Evolutionary conservation across 2,329 filamentous ascomycete genomes (phyloP).

Genomic region (Fusarium stilboides): DNA sequence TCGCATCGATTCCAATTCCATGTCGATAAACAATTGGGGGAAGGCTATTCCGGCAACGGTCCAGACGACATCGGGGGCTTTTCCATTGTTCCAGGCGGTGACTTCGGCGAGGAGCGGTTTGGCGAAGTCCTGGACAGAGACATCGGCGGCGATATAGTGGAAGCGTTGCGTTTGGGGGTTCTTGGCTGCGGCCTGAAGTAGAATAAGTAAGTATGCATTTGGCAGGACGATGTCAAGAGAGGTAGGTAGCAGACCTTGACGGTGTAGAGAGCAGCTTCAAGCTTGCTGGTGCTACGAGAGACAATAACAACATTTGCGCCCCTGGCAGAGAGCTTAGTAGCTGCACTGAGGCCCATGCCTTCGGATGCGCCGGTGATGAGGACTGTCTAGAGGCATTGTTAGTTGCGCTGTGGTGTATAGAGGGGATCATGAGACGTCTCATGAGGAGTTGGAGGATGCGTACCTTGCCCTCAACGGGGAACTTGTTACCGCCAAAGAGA

Average conservation of each 20-base stretch:
- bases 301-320: slow-evolving; percentile 91
- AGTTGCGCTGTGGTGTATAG: slow-evolving; percentile 30
- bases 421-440: slow-evolving; percentile 27
- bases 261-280: slow-evolving; percentile 77
- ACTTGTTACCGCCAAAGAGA: slow-evolving; percentile 78
- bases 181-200: slow-evolving; percentile 73
- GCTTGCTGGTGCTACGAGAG: slow-evolving; percentile 81
- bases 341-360: slow-evolving; percentile 87
- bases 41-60: slow-evolving; percentile 83
- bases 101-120: slow-evolving; percentile 78
- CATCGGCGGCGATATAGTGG: slow-evolving; percentile 86
- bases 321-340: slow-evolving; percentile 81
- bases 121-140: slow-evolving; percentile 79
- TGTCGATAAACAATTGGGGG: slow-evolving; percentile 85
- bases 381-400: slow-evolving; percentile 73
- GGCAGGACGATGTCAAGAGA: neutral
- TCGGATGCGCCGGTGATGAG: slow-evolving; percentile 93
- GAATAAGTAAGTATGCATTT: slow-evolving; percentile 5
- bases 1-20: slow-evolving; percentile 75
- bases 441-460: slow-evolving; percentile 40
- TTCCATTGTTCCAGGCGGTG: slow-evolving; percentile 82
- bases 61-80: slow-evolving; percentile 89
- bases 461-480: slow-evolving; percentile 89
- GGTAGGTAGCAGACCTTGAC: slow-evolving; percentile 68
- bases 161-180: slow-evolving; percentile 81